phyloP scores from a whole-genome alignment of 2,329 filamentous ascomycete species.

The Aspergillus sp. region DNA sequence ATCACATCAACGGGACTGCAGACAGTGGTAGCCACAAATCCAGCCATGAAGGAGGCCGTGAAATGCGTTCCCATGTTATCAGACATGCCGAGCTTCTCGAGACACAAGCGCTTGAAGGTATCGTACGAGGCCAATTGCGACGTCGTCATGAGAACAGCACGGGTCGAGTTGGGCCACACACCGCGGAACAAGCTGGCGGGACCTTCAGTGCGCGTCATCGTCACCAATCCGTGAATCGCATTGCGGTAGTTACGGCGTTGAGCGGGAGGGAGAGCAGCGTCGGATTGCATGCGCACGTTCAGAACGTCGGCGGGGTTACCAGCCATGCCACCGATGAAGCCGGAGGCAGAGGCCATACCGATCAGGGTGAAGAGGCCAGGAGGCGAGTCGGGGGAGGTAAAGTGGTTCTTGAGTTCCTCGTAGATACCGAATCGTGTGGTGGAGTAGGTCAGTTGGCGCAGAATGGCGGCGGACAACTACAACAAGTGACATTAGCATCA shows the following conservation, averaged over 20 bases:
- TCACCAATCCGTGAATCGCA: conserved; percentile 79
- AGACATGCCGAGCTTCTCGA: conserved; percentile 54
- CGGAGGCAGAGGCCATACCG: conserved; percentile 78
- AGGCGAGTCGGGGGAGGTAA: conserved; percentile 54
- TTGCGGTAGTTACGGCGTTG: conserved; percentile 86
- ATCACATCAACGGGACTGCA: conserved; percentile 68
- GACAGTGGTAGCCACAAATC: conserved; percentile 68
- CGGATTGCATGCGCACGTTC: conserved; percentile 98
- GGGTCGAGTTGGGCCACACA: conserved; percentile 64
- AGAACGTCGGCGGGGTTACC: conserved; percentile 95
- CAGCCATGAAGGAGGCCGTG: conserved; percentile 61
- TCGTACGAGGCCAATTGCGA: conserved; percentile 67
- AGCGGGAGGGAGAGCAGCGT: conserved; percentile 70
- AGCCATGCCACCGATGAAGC: conserved; percentile 82
- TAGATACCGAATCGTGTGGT: conserved; percentile 97
- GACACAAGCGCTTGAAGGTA: conserved; percentile 60
- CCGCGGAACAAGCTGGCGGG: conserved; percentile 74
- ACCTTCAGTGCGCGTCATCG: conserved; percentile 88
- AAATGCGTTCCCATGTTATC: conserved; percentile 65
- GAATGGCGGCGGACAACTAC: conserved; percentile 80
- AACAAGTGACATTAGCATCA: background rate
- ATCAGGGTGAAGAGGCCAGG: conserved; percentile 77
- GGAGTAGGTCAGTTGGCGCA: conserved; percentile 93
- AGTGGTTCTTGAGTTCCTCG: conserved; percentile 80
- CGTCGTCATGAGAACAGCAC: conserved; percentile 67